Conservation (phyloP, 208 protist genomes). For the Leishmania tropica region DNA sequence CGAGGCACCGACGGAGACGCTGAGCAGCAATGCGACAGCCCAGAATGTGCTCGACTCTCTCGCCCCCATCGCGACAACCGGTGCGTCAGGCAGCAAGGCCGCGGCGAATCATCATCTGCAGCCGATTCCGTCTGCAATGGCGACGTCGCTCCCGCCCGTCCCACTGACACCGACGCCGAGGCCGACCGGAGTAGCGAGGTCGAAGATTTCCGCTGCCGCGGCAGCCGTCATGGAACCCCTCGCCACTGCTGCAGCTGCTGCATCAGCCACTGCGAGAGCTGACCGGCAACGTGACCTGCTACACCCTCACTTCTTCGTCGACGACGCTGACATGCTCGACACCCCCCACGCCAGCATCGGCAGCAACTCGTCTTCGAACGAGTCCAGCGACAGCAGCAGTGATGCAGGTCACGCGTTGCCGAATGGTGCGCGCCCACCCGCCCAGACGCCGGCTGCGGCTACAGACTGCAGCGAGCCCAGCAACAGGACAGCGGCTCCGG, state of each 20-base stretch:
- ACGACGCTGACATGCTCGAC: constrained; percentile 24
- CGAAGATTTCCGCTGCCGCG: neutral
- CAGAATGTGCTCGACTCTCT: neutral
- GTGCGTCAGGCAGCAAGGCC: neutral
- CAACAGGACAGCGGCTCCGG: neutral
- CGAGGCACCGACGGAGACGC: neutral
- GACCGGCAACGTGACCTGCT: neutral
- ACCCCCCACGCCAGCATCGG: constrained; percentile 32
- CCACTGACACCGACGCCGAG: neutral
- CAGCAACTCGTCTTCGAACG: constrained; percentile 23
- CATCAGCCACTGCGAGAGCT: neutral
- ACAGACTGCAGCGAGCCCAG: neutral
- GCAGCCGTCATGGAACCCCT: neutral
- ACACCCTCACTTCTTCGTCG: constrained; percentile 20
- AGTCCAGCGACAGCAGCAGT: neutral
- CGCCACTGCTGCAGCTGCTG: neutral
- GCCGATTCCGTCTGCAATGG: constrained; percentile 20
- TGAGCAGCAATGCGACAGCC: neutral
- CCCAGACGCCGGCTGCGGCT: neutral
- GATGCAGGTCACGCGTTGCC: constrained; percentile 6
- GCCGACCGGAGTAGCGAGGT: neutral
- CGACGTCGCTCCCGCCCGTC: neutral
- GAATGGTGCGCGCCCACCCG: constrained; percentile 1
- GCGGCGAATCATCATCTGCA: constrained; percentile 33
- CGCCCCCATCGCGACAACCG: neutral